Percentiles rank a stretch among this genome's conserved stretches.
These are phyloP conservation scores for Alopecurus myosuroides DNA, from an alignment of 176 grass and related monocot genomes.

Conservation along the genomic window DNA sequence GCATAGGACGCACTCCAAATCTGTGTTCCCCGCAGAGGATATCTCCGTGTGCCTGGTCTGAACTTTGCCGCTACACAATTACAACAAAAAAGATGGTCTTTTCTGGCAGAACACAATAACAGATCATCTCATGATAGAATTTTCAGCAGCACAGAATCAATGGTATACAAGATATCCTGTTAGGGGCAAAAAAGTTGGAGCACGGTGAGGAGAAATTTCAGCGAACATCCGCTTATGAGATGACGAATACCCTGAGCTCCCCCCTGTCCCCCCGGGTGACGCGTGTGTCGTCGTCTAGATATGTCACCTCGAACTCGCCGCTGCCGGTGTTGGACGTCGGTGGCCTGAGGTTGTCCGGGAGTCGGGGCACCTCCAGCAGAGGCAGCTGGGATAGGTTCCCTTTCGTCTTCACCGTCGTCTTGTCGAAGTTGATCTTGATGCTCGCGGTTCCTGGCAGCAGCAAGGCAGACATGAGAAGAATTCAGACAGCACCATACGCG, in stretches of 20 bases:
- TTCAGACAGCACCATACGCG: background rate
- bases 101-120: background rate
- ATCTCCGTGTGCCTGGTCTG: background rate
- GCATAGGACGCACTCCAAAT: background rate
- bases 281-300: slow-evolving; percentile 72
- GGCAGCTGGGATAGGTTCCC: slow-evolving; percentile 76
- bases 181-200: background rate
- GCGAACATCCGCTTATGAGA: slow-evolving; percentile 35
- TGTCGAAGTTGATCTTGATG: slow-evolving; percentile 78
- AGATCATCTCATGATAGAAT: background rate
- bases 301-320: slow-evolving; percentile 90
- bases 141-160: background rate
- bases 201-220: background rate
- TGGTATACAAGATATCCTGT: background rate
- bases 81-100: background rate
- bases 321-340: slow-evolving; percentile 59
- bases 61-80: background rate
- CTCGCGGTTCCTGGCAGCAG: slow-evolving; percentile 39
- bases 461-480: background rate
- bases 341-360: slow-evolving; percentile 68
- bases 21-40: background rate
- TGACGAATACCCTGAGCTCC: slow-evolving; percentile 88
- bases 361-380: slow-evolving; percentile 68
- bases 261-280: slow-evolving; percentile 76
- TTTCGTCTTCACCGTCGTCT: slow-evolving; percentile 83